Evolutionary conservation across 1,284 basidiomycete species (phyloP).

Genomic region (Apiotrichum domesticum): DNA sequence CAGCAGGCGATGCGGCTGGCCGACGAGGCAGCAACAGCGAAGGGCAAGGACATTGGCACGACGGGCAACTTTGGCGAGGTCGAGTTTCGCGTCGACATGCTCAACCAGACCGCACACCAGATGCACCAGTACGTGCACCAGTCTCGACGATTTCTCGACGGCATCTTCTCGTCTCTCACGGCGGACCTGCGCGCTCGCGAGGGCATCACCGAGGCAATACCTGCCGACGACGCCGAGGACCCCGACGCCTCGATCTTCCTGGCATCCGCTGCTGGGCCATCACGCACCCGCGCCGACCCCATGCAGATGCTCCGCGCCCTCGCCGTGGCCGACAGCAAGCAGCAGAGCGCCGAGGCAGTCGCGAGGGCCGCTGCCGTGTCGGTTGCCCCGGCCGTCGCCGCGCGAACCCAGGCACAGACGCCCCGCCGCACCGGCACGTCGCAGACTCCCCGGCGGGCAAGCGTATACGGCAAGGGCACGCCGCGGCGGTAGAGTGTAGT

Average conservation of each 20-base stretch:
- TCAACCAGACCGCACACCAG: constrained; percentile 39
- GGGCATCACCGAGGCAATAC: constrained; percentile 11
- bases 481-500: neutral
- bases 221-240: constrained; percentile 21
- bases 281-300: constrained; percentile 24
- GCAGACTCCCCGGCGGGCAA: constrained; percentile 3
- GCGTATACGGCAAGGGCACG: constrained; percentile 10
- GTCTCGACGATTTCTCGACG: constrained; percentile 43
- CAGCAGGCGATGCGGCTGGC: constrained; percentile 28
- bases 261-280: constrained; percentile 12
- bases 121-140: constrained; percentile 42
- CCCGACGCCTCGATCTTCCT: constrained; percentile 28
- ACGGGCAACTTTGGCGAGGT: constrained; percentile 39
- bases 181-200: constrained; percentile 38
- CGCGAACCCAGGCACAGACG: constrained; percentile 2
- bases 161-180: constrained; percentile 43
- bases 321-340: constrained; percentile 32
- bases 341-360: constrained; percentile 27
- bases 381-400: neutral
- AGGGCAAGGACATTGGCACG: constrained; percentile 23
- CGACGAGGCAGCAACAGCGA: constrained; percentile 28
- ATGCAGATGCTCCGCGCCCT: constrained; percentile 40
- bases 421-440: constrained; percentile 4
- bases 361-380: constrained; percentile 30
- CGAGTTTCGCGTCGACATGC: constrained; percentile 45